Base-by-base conservation (phyloP, 1,284 basidiomycete genomes). In the Bjerkandera adusta region DNA sequence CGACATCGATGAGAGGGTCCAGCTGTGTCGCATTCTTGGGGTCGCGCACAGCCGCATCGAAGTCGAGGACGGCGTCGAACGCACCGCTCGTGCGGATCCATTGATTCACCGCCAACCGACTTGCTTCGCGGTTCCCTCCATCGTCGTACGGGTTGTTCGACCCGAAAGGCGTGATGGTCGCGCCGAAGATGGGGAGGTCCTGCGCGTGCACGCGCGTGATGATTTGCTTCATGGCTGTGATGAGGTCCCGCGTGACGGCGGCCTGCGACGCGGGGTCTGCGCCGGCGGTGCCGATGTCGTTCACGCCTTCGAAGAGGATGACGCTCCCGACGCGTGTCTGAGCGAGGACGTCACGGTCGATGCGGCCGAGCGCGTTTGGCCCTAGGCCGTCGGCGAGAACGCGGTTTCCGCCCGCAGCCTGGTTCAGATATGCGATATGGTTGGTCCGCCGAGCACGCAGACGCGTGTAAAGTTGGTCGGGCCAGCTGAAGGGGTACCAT, bases 271-370 rank as follows among this genome's bases (percentile, higher is more conserved):
- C 61, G 1, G 55, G 43, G n/a, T 64, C 65, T 22, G 71, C 55
- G 6, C 52, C 55, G 1, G 69, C 69, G 3, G 61, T 64, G 4
- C 74, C 75, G 45, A 77, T 75, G 63, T 77, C 74, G 65, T 77
- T 78, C 33, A 76, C 71, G 43, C 76, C 76, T 54, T 76, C 74
- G 56, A 76, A 78, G 54, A 77, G 68, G 65, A 78, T 72, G 21
- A 65, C 70, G 59, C 66, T 75, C 30, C 59, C 60, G 25, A 73
- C 67, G 20, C 68, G 68, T 11, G 71, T 62, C 27, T 75, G 74
- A 3, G 71, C 51, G 39, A 78, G 65, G 26, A 76, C 74, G 57
- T 77, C 76, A 3, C 75, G 66, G 50, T 76, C 73, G 58, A 76
- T 69, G 16, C 75, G 71, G 11, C 69, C 65, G 12, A 75, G 55